Percentiles rank a stretch among this genome's conserved stretches.
Conservation (phyloP, 176 grass and related monocot genomes). For the Eragrostis curvula region DNA sequence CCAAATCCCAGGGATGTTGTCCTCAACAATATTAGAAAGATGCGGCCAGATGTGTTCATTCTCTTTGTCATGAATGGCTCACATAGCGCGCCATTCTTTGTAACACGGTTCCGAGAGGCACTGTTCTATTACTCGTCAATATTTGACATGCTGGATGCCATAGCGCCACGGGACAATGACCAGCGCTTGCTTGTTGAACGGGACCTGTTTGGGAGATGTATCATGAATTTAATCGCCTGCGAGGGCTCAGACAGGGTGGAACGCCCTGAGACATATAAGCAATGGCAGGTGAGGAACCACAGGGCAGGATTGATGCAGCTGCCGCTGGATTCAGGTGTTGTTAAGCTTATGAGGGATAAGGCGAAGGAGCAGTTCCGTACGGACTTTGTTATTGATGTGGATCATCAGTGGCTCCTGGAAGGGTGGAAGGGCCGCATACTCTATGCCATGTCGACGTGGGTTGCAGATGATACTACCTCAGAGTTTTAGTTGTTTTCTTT, state of each 20-base stretch:
- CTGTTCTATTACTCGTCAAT: conserved; percentile 37
- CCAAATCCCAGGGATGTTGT: conserved; percentile 42
- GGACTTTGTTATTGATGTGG: conserved; percentile 53
- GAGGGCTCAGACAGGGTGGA: conserved; percentile 56
- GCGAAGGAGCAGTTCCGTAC: conserved; percentile 38
- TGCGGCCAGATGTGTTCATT: conserved; percentile 55
- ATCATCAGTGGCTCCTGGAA: conserved; percentile 49
- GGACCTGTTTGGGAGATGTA: not conserved
- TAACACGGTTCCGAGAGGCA: conserved; percentile 54
- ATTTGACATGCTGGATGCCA: conserved; percentile 48
- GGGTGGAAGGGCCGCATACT: conserved; percentile 58
- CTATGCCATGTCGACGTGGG: conserved; percentile 44
- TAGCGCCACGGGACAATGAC: conserved; percentile 39
- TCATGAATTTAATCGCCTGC: conserved; percentile 52
- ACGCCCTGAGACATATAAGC: conserved; percentile 55
- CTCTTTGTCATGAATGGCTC: conserved; percentile 50
- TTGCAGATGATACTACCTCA: conserved; percentile 3
- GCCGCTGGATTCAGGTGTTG: conserved; percentile 13
- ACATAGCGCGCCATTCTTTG: conserved; percentile 42
- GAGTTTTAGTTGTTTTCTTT: not conserved
- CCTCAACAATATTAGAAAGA: conserved; percentile 44
- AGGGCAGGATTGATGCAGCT: conserved; percentile 49
- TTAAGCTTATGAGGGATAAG: conserved; percentile 44
- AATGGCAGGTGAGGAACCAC: conserved; percentile 42
- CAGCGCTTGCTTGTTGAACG: conserved; percentile 43